phyloP scores from a whole-genome alignment of 768 basidiomycete genomes.

The Pisolithus orientalis region DNA sequence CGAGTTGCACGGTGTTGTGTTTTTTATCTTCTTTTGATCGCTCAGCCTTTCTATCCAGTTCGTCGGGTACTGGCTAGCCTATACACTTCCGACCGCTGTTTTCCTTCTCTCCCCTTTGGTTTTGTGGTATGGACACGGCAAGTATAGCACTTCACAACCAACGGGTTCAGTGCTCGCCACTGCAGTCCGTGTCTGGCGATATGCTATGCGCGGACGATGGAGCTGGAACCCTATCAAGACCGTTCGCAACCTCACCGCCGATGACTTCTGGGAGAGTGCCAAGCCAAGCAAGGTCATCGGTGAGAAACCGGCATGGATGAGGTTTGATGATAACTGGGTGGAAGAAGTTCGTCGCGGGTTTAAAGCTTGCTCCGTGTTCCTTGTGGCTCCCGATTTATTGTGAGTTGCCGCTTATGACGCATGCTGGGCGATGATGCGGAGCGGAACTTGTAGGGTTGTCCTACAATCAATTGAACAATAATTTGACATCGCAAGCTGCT shows the following conservation, averaged over 20 bases:
- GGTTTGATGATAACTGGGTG: slow-evolving; percentile 72
- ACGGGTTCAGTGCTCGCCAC: slow-evolving; percentile 59
- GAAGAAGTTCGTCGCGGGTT: slow-evolving; percentile 69
- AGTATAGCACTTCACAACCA: slow-evolving; percentile 52
- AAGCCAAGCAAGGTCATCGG: slow-evolving; percentile 54
- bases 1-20: not conserved
- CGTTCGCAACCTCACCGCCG: slow-evolving; percentile 42
- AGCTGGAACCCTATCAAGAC: slow-evolving; percentile 46
- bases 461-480: slow-evolving; percentile 76
- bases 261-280: slow-evolving; percentile 69
- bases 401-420: slow-evolving; percentile 18
- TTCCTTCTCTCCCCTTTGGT: slow-evolving; percentile 60
- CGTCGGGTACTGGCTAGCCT: slow-evolving; percentile 62
- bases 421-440: not conserved
- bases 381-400: slow-evolving; percentile 65
- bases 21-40: not conserved
- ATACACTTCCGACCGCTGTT: slow-evolving; percentile 54
- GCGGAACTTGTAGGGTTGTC: slow-evolving; percentile 49
- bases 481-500: slow-evolving; percentile 73
- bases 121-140: slow-evolving; percentile 47
- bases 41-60: slow-evolving; percentile 29
- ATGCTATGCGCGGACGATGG: slow-evolving; percentile 46
- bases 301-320: slow-evolving; percentile 59
- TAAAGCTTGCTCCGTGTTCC: slow-evolving; percentile 61
- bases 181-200: slow-evolving; percentile 39